A percentile compares a stretch with the other conserved stretches of the same genome.
phyloP scores from a whole-genome alignment of 208 protist genomes.

The Wallacemonas sp. region DNA sequence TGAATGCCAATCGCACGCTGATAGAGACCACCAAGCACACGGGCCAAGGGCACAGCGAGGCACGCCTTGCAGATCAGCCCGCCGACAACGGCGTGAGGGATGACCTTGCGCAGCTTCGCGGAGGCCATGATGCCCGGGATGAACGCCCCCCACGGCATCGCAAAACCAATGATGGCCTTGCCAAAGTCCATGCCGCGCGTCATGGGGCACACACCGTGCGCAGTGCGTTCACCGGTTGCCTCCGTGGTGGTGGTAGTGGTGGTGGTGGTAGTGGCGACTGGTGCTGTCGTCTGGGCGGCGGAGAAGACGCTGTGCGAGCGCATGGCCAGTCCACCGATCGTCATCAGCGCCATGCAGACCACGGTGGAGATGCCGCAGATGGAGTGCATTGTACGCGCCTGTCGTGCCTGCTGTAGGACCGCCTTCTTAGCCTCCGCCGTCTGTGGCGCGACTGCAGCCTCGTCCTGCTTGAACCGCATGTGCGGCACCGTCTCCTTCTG shows the following conservation, averaged over 20 bases:
- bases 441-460: not conserved
- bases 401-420: not conserved
- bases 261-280: not conserved
- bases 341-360: constrained; percentile 8
- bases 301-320: constrained; percentile 20
- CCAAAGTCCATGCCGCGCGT: constrained; percentile 17
- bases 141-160: constrained; percentile 35
- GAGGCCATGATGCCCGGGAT: constrained; percentile 16
- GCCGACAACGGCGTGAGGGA: constrained; percentile 29
- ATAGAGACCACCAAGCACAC: constrained; percentile 25
- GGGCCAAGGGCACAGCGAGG: constrained; percentile 35
- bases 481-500: constrained; percentile 31
- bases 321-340: constrained; percentile 20
- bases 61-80: constrained; percentile 30
- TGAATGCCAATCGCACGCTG: constrained; percentile 25
- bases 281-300: not conserved
- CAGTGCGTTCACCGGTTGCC: too few relatives aligned
- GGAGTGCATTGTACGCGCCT: not conserved
- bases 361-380: constrained; percentile 14
- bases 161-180: constrained; percentile 28
- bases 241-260: constrained; percentile 21
- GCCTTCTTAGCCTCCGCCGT: constrained; percentile 18
- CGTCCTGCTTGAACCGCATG: constrained; percentile 20
- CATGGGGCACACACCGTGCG: not conserved
- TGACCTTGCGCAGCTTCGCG: constrained; percentile 10